Evolutionary conservation across 1,284 basidiomycete genomes (phyloP).

Genomic region (Psilocybe mexicana): DNA sequence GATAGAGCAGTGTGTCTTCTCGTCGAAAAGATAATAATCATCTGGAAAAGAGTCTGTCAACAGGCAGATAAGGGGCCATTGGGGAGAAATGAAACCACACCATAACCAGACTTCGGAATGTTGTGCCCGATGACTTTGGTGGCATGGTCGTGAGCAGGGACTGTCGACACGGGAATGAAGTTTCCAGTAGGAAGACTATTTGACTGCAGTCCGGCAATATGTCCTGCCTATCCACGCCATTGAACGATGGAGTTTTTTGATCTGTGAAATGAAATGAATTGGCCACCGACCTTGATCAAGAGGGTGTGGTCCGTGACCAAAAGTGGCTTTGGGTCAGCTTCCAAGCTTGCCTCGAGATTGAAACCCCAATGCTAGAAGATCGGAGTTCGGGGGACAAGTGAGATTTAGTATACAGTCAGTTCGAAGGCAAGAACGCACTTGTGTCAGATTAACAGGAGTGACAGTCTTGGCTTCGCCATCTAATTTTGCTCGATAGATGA

Average conservation of each 20-base stretch:
- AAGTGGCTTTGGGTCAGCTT: conserved; percentile 40
- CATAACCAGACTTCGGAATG: conserved; percentile 60
- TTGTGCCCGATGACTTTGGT: conserved; percentile 57
- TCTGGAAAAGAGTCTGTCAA: conserved; percentile 38
- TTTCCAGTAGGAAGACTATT: conserved; percentile 54
- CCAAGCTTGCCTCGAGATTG: conserved; percentile 70
- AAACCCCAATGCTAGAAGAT: conserved; percentile 72
- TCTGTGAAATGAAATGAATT: neutral
- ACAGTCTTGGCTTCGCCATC: conserved; percentile 44
- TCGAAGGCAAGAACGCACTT: conserved; percentile 42
- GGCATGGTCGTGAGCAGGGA: conserved; percentile 49
- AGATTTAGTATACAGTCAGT: neutral
- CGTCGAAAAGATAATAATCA: conserved; percentile 62
- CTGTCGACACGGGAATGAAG: conserved; percentile 47
- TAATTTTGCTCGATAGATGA: conserved; percentile 69
- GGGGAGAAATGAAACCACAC: conserved; percentile 32
- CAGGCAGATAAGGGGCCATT: neutral
- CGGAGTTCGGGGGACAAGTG: neutral
- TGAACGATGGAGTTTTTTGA: conserved; percentile 1
- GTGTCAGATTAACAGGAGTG: conserved; percentile 73
- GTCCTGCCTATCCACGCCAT: conserved; percentile 44
- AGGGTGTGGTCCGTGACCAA: conserved; percentile 59
- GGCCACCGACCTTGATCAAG: conserved; percentile 51
- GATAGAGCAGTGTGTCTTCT: conserved; percentile 28
- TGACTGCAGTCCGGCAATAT: conserved; percentile 52